A percentile compares a stretch with the other conserved stretches of the same genome.
Evolutionary conservation across 768 basidiomycete species (phyloP).

Genomic region (Tephrocybe sp.): DNA sequence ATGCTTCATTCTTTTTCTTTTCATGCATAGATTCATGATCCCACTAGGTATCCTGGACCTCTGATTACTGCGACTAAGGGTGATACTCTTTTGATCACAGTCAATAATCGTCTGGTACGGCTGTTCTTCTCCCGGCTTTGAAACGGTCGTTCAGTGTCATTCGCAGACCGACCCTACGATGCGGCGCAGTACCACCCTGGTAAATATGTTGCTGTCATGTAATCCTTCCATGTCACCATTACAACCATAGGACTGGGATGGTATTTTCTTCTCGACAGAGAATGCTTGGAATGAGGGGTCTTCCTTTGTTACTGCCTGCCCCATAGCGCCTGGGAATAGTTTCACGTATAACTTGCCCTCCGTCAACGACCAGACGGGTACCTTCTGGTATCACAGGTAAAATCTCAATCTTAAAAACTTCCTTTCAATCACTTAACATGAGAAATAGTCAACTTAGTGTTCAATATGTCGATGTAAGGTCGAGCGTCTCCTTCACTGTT

Average conservation of each 20-base stretch:
- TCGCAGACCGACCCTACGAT: background rate
- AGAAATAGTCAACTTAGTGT: constrained; percentile 12
- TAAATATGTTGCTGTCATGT: background rate
- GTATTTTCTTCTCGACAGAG: constrained; percentile 19
- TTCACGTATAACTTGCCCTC: constrained; percentile 25
- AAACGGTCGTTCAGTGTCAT: background rate
- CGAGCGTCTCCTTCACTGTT: background rate
- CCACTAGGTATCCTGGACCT: background rate
- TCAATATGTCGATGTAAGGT: constrained; percentile 16
- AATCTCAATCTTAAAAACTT: background rate
- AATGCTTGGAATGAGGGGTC: constrained; percentile 11
- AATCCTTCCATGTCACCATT: background rate
- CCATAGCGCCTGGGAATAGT: constrained; percentile 20
- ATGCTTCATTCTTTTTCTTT: background rate
- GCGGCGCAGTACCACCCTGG: background rate
- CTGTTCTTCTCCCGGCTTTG: background rate
- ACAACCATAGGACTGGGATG: constrained; percentile 19
- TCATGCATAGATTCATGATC: background rate
- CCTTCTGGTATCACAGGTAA: constrained; percentile 28
- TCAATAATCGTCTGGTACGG: background rate
- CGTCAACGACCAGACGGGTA: constrained; percentile 3
- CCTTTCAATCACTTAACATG: background rate
- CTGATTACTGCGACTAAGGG: background rate
- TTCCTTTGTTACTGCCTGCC: constrained; percentile 10
- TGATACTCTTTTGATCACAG: background rate